phyloP scores from a whole-genome alignment of 805 yeast species.

The Kodamaea laetipori region DNA sequence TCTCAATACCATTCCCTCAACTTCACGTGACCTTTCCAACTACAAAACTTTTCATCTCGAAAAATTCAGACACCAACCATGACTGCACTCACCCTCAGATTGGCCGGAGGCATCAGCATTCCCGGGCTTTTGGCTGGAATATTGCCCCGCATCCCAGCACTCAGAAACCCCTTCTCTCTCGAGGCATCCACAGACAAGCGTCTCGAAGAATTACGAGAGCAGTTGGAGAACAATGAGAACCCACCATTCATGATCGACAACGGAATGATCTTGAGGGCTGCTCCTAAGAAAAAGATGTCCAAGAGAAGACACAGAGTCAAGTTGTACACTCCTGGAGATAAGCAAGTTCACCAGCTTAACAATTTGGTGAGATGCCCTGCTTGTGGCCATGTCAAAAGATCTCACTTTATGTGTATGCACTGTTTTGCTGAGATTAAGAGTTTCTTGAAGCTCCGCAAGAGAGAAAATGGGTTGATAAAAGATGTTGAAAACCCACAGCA shows the following conservation, averaged over 20 bases:
- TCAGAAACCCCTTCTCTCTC: conserved; percentile 6
- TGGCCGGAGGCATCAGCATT: conserved; percentile 7
- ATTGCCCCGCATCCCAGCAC: conserved; percentile 17
- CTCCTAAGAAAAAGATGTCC: conserved; percentile 91
- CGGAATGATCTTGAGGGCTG: conserved; percentile 78
- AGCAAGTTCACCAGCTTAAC: conserved; percentile 73
- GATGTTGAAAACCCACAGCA: conserved; percentile 37
- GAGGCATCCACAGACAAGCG: conserved; percentile 23
- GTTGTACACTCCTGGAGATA: conserved; percentile 78
- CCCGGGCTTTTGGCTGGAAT: conserved; percentile 11
- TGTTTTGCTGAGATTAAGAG: conserved; percentile 82
- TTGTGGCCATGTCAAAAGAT: conserved; percentile 89
- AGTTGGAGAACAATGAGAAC: conserved; percentile 36
- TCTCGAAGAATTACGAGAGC: conserved; percentile 41
- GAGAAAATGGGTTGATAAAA: conserved; percentile 26
- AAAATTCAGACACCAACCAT: conserved; percentile 5
- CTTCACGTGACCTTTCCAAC: background rate
- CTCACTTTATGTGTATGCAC: conserved; percentile 89
- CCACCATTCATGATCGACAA: conserved; percentile 54
- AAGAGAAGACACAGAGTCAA: conserved; percentile 83
- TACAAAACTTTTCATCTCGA: conserved; percentile 2
- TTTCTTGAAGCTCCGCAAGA: conserved; percentile 62
- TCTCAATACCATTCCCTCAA: conserved; percentile 7
- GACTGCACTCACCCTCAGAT: conserved; percentile 12
- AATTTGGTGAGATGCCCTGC: conserved; percentile 91